phyloP scores from a whole-genome alignment of 495 filamentous ascomycete genomes.

The Penicillium manginii region DNA sequence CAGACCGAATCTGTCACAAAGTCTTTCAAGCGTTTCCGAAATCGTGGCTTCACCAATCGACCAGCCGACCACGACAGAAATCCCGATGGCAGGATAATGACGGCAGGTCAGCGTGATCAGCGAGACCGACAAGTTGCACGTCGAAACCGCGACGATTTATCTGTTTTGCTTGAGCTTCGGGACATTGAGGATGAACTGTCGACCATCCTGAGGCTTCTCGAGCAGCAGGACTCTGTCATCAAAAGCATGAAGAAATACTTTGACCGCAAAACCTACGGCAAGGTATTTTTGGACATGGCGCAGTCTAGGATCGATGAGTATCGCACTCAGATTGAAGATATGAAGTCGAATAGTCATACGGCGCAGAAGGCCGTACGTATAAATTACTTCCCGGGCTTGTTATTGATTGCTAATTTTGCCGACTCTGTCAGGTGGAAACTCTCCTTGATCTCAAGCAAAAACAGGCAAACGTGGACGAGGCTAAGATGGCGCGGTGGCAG shows the following conservation, averaged over 20 bases:
- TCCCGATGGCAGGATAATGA: slow-evolving; percentile 47
- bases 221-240: slow-evolving; percentile 57
- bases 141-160: slow-evolving; percentile 65
- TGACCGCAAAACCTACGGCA: slow-evolving; percentile 33
- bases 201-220: slow-evolving; percentile 61
- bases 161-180: slow-evolving; percentile 64
- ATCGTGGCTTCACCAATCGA: slow-evolving; percentile 45
- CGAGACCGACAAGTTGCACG: slow-evolving; percentile 54
- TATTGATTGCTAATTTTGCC: not conserved
- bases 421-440: slow-evolving; percentile 57
- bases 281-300: slow-evolving; percentile 53
- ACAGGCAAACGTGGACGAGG: slow-evolving; percentile 70
- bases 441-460: slow-evolving; percentile 71
- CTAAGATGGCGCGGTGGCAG: slow-evolving; percentile 64
- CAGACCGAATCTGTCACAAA: slow-evolving; percentile 66
- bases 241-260: slow-evolving; percentile 53
- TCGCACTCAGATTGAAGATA: slow-evolving; percentile 57
- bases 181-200: slow-evolving; percentile 70
- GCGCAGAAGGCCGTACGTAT: slow-evolving; percentile 45
- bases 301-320: slow-evolving; percentile 59
- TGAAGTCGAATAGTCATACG: slow-evolving; percentile 54
- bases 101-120: slow-evolving; percentile 47
- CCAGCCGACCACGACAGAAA: slow-evolving; percentile 54
- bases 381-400: not conserved
- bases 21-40: slow-evolving; percentile 66